phyloP scores from a whole-genome alignment of 225 moss, liverwort and hornwort genomes.

The Thuidium tamariscinum region DNA sequence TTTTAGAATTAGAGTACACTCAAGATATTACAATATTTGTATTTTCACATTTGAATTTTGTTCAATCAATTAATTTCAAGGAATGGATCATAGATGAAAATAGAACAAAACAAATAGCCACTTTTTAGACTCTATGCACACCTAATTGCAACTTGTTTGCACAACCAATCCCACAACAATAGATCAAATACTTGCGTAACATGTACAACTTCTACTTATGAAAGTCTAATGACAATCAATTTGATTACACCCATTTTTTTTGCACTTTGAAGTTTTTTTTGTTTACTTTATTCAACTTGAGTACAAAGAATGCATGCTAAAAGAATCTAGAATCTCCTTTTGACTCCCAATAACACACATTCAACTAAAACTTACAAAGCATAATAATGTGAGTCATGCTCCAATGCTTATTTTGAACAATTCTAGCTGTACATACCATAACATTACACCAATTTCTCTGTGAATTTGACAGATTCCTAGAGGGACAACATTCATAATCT shows the following conservation, averaged over 20 bases:
- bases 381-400: background rate
- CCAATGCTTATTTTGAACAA: background rate
- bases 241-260: background rate
- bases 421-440: background rate
- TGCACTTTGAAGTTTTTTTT: background rate
- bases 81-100: fast-evolving
- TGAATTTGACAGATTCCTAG: background rate
- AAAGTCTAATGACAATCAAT: too few species aligned
- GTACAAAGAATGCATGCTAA: background rate
- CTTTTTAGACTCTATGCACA: background rate
- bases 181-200: too few species aligned
- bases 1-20: fast-evolving
- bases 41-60: too few species aligned
- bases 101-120: background rate
- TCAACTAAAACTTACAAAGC: background rate
- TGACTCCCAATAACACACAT: background rate
- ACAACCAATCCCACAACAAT: background rate
- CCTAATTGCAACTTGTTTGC: background rate
- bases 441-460: background rate
- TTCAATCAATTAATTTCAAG: background rate
- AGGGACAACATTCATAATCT: background rate
- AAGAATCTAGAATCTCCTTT: too few species aligned
- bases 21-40: background rate
- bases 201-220: background rate
- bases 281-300: background rate